These are phyloP conservation scores for Metschnikowia noctiluminum DNA, from an alignment of 805 yeast species.

Conservation along the genomic window DNA sequence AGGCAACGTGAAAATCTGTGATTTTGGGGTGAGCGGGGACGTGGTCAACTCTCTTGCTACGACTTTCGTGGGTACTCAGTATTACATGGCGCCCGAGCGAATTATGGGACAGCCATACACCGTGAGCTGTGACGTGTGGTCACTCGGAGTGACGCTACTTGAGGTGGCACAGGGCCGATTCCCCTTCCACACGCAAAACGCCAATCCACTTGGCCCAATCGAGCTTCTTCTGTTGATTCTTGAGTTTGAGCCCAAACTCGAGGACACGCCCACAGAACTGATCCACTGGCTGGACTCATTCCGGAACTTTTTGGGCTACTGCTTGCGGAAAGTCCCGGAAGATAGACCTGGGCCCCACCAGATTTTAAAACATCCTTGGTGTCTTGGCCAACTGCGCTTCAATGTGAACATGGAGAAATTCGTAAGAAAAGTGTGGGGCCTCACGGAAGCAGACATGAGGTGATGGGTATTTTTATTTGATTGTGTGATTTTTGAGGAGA, in stretches of 20 bases:
- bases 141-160: constrained; percentile 83
- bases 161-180: constrained; percentile 93
- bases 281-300: constrained; percentile 82
- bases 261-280: constrained; percentile 71
- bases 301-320: constrained; percentile 75
- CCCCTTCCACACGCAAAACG: constrained; percentile 54
- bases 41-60: constrained; percentile 94
- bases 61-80: constrained; percentile 95
- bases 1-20: constrained; percentile 91
- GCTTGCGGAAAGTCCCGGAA: constrained; percentile 74
- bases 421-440: constrained; percentile 69
- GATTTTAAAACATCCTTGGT: constrained; percentile 93
- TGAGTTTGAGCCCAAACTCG: constrained; percentile 74
- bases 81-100: constrained; percentile 98
- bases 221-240: constrained; percentile 80
- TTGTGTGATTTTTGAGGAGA: no score
- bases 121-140: constrained; percentile 96
- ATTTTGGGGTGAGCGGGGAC: constrained; percentile 97
- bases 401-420: constrained; percentile 84
- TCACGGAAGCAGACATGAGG: neutral
- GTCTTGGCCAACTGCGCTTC: constrained; percentile 67
- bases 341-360: constrained; percentile 91
- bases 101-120: constrained; percentile 94
- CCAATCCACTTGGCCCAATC: constrained; percentile 57
- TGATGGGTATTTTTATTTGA: neutral